phyloP scores from a whole-genome alignment of 2,329 filamentous ascomycete genomes.

The Trichoderma brevicompactum region DNA sequence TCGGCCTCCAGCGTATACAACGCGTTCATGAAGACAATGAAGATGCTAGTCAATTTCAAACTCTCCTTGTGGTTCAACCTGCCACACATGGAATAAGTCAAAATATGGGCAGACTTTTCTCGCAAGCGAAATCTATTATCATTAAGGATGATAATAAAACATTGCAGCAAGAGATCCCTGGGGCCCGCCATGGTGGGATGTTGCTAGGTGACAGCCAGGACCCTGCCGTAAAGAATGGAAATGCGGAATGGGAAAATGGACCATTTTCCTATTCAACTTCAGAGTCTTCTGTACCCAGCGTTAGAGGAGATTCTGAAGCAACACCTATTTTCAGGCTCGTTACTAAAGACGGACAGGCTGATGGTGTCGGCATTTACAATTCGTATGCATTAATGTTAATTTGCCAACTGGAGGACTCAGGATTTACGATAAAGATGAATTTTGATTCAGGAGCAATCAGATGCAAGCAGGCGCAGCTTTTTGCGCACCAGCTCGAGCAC shows the following conservation, averaged over 20 bases:
- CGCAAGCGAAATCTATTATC: not conserved
- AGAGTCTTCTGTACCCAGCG: too few species aligned
- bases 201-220: too few species aligned
- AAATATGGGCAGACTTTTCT: not conserved
- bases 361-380: conserved; percentile 1
- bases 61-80: conserved; percentile 26
- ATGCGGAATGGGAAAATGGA: too few species aligned
- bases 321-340: not conserved
- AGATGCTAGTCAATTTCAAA: conserved; percentile 31
- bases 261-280: too few species aligned
- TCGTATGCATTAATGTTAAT: conserved; percentile 23
- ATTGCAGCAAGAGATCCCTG: too few species aligned
- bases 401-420: not conserved
- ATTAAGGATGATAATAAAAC: too few species aligned
- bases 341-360: conserved; percentile 17
- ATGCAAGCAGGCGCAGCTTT: conserved; percentile 11
- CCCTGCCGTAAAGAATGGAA: too few species aligned
- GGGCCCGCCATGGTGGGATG: too few species aligned
- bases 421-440: conserved; percentile 8
- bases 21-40: conserved; percentile 26
- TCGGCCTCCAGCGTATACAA: conserved; percentile 40
- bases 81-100: not conserved
- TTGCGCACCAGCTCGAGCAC: conserved; percentile 28
- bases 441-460: conserved; percentile 28
- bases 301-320: too few species aligned